phyloP scores from a whole-genome alignment of 2,329 filamentous ascomycete species.

The Chalara sp. region DNA sequence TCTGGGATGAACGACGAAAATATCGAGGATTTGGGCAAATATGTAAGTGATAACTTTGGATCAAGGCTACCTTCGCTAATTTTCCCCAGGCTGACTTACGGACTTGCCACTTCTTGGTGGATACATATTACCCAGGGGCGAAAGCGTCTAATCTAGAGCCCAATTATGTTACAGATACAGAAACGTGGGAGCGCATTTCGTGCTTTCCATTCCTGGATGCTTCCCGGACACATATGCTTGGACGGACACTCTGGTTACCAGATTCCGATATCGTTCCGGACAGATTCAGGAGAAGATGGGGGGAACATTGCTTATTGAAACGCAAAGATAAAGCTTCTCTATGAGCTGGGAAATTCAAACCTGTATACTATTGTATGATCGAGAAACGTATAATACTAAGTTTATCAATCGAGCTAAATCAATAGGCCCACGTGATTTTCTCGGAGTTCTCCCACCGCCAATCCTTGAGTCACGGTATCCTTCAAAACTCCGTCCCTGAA shows the following conservation, averaged over 20 bases:
- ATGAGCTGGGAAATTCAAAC: too few species aligned
- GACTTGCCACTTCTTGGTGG: conserved; percentile 77
- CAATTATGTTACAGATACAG: conserved; percentile 65
- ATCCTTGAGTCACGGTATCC: too few species aligned
- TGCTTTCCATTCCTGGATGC: conserved; percentile 80
- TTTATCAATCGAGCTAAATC: too few species aligned
- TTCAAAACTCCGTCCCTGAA: too few species aligned
- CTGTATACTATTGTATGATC: too few species aligned
- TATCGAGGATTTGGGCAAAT: conserved; percentile 79
- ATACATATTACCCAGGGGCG: conserved; percentile 68
- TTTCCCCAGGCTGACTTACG: conserved; percentile 52
- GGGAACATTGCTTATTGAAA: conserved; percentile 76
- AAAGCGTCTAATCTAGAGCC: conserved; percentile 64
- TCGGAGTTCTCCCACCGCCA: too few species aligned
- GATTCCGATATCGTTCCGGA: conserved; percentile 62
- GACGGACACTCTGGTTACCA: conserved; percentile 77
- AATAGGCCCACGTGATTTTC: too few species aligned
- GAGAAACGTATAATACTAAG: too few species aligned
- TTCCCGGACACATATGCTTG: conserved; percentile 63
- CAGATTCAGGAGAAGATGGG: conserved; percentile 70
- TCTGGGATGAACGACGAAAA: conserved; percentile 90
- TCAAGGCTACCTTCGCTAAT: not conserved
- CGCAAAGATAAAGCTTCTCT: conserved; percentile 33
- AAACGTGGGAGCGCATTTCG: conserved; percentile 70
- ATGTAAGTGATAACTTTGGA: conserved; percentile 43